Evolutionary conservation across 2,329 filamentous ascomycete species (phyloP).

Genomic region (Colletotrichum spaethianum): DNA sequence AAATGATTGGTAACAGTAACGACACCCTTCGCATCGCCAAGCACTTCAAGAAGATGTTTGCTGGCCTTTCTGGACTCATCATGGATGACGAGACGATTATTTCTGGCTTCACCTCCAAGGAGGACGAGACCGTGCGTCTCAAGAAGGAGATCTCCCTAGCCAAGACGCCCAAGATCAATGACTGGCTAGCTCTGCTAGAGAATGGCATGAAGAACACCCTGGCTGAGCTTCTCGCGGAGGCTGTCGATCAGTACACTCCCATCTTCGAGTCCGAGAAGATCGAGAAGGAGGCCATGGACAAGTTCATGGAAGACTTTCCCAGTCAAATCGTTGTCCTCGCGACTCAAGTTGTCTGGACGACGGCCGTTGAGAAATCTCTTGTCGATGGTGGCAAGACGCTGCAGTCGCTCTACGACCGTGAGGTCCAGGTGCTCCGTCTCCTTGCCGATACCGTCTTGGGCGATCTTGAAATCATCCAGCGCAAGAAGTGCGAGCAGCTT

Average conservation of each 20-base stretch:
- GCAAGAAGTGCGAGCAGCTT: constrained; percentile 98
- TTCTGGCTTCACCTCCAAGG: constrained; percentile 93
- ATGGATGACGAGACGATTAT: constrained; percentile 95
- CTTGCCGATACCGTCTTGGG: constrained; percentile 91
- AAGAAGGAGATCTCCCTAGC: constrained; percentile 93
- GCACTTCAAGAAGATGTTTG: constrained; percentile 99
- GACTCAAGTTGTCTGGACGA: constrained; percentile 95
- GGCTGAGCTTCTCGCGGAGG: constrained; percentile 90
- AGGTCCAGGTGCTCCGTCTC: constrained; percentile 87
- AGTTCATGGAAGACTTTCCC: constrained; percentile 88
- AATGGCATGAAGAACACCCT: constrained; percentile 94
- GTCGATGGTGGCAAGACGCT: constrained; percentile 79
- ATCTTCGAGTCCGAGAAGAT: constrained; percentile 82
- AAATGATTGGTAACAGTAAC: constrained; percentile 99
- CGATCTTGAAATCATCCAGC: constrained; percentile 86
- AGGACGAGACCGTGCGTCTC: constrained; percentile 88
- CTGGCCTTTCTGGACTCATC: constrained; percentile 89
- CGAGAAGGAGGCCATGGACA: constrained; percentile 77
- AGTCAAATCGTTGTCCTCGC: constrained; percentile 96
- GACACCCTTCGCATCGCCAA: constrained; percentile 97
- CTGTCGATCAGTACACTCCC: constrained; percentile 84
- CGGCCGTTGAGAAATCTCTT: constrained; percentile 84
- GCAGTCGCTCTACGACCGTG: constrained; percentile 80
- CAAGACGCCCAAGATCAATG: constrained; percentile 97
- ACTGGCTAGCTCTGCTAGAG: constrained; percentile 96